Evolutionary conservation across 1,284 basidiomycete species (phyloP), one percentile per base, ranked within the genome.

Genomic region (Malassezia sympodialis): DNA sequence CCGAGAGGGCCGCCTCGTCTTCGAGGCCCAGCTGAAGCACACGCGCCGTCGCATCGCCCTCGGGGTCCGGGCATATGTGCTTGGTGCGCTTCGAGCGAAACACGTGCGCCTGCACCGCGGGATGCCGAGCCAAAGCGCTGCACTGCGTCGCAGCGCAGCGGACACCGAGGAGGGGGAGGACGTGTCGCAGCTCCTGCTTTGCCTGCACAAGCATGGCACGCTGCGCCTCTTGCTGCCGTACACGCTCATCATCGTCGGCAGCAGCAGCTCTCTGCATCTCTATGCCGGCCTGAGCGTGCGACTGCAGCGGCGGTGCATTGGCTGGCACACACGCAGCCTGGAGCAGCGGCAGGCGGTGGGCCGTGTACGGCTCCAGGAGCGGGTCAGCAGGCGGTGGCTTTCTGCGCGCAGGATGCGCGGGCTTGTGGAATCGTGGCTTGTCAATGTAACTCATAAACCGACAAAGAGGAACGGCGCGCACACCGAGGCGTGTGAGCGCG

Each of bases 251-350:
- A 1, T 32, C 30, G 17, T 52, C 49, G 4, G 24, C 15, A 3
- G 17, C 23, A 2, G 55, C 55, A 3, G 27, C 12, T n/a, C 35
- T 30, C 23, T 57, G 55, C 49, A 57, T 32, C 11, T 57, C 55
- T 17, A 57, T 39, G 15, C 55, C 55, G 1, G 55, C 55, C 50
- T 57, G 55, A 2, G 55, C 55, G 27, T 57, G 55, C 15, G 50
- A 50, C 37, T 48, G 55, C 17, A 57, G 40, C 17, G 37, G 39
- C 28, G 55, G 50, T 10, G 51, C 55, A 11, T 39, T 45, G 1
- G 24, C 37, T 1, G 54, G 49, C 28, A 49, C 44, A 23, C 28
- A 12, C 2, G 4, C 5, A 2, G 49, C 47, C 8, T 23, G 12
- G 6, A 31, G 32, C 27, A 57, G 50, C 23, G 44, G 30, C 8